These are phyloP conservation scores for Aspergillus clavatus DNA, from an alignment of 2,329 filamentous ascomycete genomes.

Conservation along the genomic window DNA sequence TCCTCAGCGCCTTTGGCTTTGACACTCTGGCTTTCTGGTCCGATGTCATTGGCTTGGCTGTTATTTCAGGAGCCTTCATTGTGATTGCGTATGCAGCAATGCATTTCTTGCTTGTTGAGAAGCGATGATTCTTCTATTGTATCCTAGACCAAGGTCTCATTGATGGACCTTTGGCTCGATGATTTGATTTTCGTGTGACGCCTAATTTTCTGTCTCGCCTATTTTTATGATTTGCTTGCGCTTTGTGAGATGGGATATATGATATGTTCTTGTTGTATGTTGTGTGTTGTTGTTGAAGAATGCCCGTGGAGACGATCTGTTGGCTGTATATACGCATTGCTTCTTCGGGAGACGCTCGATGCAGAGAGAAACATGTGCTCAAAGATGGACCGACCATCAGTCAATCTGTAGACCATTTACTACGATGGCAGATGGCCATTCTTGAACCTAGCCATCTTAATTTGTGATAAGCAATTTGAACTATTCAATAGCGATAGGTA, in stretches of 20 bases:
- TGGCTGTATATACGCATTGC: background rate
- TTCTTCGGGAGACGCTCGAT: constrained; percentile 9
- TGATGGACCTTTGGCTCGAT: background rate
- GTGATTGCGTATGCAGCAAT: constrained; percentile 85
- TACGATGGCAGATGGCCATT: no score
- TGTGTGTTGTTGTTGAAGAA: background rate
- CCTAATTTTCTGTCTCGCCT: constrained; percentile 1
- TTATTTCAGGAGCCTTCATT: constrained; percentile 79
- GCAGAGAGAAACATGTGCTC: constrained; percentile 18
- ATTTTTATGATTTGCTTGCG: constrained; percentile 2
- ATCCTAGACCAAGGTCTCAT: no score
- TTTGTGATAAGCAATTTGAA: background rate
- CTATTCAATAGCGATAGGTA: background rate
- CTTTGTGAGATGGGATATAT: background rate
- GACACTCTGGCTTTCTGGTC: constrained; percentile 79
- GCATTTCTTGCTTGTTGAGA: constrained; percentile 91
- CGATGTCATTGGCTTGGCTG: constrained; percentile 73
- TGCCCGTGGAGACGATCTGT: background rate
- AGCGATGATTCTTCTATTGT: constrained; percentile 43
- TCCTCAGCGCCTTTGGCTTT: constrained; percentile 92
- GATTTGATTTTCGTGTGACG: background rate
- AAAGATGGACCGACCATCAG: no score
- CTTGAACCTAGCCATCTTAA: no score
- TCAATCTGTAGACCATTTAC: no score
- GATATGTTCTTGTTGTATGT: background rate